Percentiles rank a stretch among this genome's conserved stretches.
Conservation (phyloP, 805 yeast genomes). For the Dipodascopsis uninucleata region DNA sequence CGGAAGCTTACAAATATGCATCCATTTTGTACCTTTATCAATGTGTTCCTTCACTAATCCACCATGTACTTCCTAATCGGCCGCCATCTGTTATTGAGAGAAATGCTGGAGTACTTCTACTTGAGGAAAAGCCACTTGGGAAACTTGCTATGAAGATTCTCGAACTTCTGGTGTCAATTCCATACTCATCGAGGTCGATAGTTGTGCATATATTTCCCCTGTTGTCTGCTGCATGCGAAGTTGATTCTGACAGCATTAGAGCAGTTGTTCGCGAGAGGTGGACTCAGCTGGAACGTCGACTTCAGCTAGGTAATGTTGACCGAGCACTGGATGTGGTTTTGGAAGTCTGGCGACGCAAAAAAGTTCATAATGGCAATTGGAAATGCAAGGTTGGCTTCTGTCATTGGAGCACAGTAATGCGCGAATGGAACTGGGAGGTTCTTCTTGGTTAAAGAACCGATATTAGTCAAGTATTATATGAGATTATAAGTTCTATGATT, state of each 20-base stretch:
- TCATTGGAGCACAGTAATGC: slow-evolving; percentile 69
- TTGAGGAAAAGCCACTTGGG: background rate
- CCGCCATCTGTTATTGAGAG: background rate
- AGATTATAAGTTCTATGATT: background rate
- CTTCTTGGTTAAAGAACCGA: slow-evolving; percentile 46
- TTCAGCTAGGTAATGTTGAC: slow-evolving; percentile 67
- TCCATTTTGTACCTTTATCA: slow-evolving; percentile 60
- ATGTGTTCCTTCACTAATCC: slow-evolving; percentile 59
- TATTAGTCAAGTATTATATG: background rate
- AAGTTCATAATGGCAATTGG: slow-evolving; percentile 21
- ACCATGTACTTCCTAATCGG: slow-evolving; percentile 1
- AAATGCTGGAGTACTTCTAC: background rate
- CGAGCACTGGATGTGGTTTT: slow-evolving; percentile 64
- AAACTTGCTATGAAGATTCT: slow-evolving; percentile 53
- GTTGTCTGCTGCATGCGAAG: slow-evolving; percentile 64
- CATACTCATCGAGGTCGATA: slow-evolving; percentile 53
- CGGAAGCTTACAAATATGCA: slow-evolving; percentile 64
- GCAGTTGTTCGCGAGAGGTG: slow-evolving; percentile 60
- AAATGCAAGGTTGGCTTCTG: slow-evolving; percentile 19
- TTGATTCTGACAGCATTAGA: slow-evolving; percentile 53
- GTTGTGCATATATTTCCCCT: slow-evolving; percentile 64
- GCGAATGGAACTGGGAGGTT: slow-evolving; percentile 76
- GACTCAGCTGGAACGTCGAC: slow-evolving; percentile 48
- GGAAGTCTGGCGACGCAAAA: slow-evolving; percentile 61
- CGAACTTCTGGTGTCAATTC: slow-evolving; percentile 59